phyloP scores from a whole-genome alignment of 768 basidiomycete genomes.

The Exsudoporus frostii region DNA sequence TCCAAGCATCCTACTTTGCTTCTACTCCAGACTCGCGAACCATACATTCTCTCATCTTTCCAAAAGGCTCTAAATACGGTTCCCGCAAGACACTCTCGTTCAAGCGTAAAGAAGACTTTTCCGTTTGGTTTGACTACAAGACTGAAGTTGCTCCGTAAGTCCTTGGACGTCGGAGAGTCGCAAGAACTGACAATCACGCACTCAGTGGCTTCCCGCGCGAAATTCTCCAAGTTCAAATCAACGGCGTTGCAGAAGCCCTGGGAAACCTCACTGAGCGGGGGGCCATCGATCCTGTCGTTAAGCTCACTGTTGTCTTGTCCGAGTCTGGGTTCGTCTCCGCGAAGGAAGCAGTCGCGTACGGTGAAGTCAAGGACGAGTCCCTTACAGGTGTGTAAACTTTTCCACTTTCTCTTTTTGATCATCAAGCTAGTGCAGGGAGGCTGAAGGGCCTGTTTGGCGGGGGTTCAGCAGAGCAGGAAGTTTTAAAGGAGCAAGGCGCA shows the following conservation, averaged over 20 bases:
- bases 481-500: conserved; percentile 27
- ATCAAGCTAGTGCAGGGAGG: conserved; percentile 51
- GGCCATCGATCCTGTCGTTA: conserved; percentile 78
- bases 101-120: conserved; percentile 81
- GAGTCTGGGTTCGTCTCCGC: conserved; percentile 86
- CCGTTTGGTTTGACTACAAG: conserved; percentile 77
- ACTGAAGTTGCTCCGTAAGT: conserved; percentile 56
- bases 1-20: conserved; percentile 76
- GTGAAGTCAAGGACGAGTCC: conserved; percentile 79
- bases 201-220: conserved; percentile 67
- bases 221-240: conserved; percentile 69
- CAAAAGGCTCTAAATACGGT: conserved; percentile 69
- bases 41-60: conserved; percentile 76
- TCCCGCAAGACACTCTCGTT: conserved; percentile 85
- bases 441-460: conserved; percentile 85
- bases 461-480: conserved; percentile 38
- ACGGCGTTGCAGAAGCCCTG: conserved; percentile 71
- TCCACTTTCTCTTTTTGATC: background rate
- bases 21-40: conserved; percentile 54
- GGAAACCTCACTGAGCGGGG: conserved; percentile 82
- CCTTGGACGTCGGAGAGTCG: background rate
- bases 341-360: conserved; percentile 73
- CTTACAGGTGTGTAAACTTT: conserved; percentile 52
- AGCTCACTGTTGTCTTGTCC: conserved; percentile 77
- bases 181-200: conserved; percentile 1